Percentiles rank a stretch among this genome's conserved stretches.
Conservation (phyloP, 768 basidiomycete genomes). For the Podaxis sp. region DNA sequence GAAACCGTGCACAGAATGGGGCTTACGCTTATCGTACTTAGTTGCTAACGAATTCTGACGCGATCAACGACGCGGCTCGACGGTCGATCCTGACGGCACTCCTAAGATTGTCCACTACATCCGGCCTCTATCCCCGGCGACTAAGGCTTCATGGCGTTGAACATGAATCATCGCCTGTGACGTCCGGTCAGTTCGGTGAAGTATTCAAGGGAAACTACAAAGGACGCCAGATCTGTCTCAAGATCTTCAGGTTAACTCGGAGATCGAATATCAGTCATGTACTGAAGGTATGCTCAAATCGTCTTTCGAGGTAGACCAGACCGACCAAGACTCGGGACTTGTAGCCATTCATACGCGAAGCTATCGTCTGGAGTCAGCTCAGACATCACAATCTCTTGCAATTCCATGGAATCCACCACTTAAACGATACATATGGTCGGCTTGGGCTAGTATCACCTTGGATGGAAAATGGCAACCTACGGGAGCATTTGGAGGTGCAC, state of each 20-base stretch:
- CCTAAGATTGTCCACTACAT: background rate
- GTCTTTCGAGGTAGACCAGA: background rate
- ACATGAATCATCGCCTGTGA: background rate
- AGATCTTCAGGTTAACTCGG: constrained; percentile 8
- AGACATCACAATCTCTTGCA: constrained; percentile 14
- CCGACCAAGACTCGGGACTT: background rate
- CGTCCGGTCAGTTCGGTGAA: constrained; percentile 22
- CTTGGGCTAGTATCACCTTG: constrained; percentile 13
- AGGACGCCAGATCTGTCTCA: constrained; percentile 24
- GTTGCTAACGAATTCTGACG: background rate
- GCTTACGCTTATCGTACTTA: background rate
- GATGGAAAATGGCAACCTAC: constrained; percentile 10
- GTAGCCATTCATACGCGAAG: constrained; percentile 14
- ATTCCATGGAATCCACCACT: constrained; percentile 16
- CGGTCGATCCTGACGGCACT: background rate
- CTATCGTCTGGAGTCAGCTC: constrained; percentile 18
- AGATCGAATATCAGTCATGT: background rate
- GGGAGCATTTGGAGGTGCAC: background rate
- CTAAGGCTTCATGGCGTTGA: background rate
- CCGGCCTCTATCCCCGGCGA: background rate
- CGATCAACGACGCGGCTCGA: background rate
- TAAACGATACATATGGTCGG: background rate
- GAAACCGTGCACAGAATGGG: background rate
- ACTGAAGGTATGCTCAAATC: background rate
- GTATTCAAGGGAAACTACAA: constrained; percentile 26